Conservation (phyloP, 345 rosid genomes). For the Aquilaria sinensis region DNA sequence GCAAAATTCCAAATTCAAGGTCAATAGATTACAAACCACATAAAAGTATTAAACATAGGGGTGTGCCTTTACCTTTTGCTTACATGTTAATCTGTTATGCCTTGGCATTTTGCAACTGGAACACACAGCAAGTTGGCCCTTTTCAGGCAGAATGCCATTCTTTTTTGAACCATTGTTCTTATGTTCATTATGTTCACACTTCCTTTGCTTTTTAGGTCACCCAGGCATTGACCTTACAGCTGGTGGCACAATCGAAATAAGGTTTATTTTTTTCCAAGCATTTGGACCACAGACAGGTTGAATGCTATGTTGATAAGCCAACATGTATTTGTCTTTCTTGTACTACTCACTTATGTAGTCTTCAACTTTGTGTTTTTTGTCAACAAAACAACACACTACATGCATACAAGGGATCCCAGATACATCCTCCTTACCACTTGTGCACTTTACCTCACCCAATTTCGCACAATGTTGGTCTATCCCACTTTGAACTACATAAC, state of each 20-base stretch:
- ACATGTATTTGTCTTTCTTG: background rate
- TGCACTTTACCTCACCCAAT: background rate
- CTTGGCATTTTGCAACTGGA: too few relatives aligned
- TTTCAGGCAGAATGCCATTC: too few relatives aligned
- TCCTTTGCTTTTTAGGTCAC: background rate
- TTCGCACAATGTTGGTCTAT: background rate
- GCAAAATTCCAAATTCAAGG: too few relatives aligned
- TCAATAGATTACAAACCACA: too few relatives aligned
- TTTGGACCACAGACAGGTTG: background rate
- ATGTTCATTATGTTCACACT: too few relatives aligned
- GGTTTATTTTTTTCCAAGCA: background rate
- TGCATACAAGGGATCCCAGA: background rate
- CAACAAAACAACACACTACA: background rate
- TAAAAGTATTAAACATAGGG: too few relatives aligned
- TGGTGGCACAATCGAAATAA: background rate
- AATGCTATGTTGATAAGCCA: background rate
- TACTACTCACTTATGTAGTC: background rate
- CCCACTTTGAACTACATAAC: background rate
- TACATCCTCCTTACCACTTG: background rate
- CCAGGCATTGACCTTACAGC: background rate
- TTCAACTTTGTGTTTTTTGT: background rate
- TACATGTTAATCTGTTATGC: too few relatives aligned
- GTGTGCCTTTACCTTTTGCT: too few relatives aligned
- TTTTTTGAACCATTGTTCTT: too few relatives aligned
- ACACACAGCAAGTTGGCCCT: too few relatives aligned